These are phyloP conservation scores for Limonium bicolor DNA, from an alignment of 148 eudicot genomes.

Conservation along the genomic window DNA sequence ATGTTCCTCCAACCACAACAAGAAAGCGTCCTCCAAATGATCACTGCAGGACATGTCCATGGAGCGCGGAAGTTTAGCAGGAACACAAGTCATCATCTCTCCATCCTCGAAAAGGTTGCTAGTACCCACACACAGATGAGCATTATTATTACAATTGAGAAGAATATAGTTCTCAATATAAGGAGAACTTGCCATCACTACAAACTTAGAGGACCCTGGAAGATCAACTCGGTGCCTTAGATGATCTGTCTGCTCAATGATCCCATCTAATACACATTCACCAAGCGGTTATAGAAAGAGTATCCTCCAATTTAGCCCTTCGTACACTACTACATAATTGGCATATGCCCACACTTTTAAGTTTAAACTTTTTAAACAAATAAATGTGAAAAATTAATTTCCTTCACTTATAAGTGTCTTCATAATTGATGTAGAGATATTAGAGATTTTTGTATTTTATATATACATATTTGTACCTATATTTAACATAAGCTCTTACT, in stretches of 20 bases:
- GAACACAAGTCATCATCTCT: conserved; percentile 89
- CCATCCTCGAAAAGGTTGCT: conserved; percentile 23
- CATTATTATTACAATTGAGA: conserved; percentile 42
- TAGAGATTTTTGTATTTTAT: too few relatives aligned
- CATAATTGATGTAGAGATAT: too few relatives aligned
- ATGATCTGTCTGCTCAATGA: conserved; percentile 17
- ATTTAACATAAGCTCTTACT: too few relatives aligned
- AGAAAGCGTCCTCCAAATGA: conserved; percentile 48
- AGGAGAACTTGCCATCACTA: conserved; percentile 35
- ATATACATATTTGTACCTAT: too few relatives aligned
- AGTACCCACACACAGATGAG: conserved; percentile 69
- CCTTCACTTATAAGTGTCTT: too few relatives aligned
- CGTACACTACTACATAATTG: too few relatives aligned
- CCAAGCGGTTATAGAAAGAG: conserved; percentile 28
- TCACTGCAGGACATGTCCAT: conserved; percentile 14
- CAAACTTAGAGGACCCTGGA: conserved; percentile 22
- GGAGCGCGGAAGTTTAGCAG: conserved; percentile 29
- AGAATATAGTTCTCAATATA: conserved; percentile 30
- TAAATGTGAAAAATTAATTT: too few relatives aligned
- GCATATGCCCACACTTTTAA: too few relatives aligned
- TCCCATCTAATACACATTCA: conserved; percentile 58
- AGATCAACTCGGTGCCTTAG: conserved; percentile 14
- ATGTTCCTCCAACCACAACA: conserved; percentile 92
- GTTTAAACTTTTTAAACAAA: too few relatives aligned
- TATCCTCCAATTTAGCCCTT: conserved; percentile 87